phyloP scores from a whole-genome alignment of 2,329 filamentous ascomycete species.

The Cercospora citrullina region DNA sequence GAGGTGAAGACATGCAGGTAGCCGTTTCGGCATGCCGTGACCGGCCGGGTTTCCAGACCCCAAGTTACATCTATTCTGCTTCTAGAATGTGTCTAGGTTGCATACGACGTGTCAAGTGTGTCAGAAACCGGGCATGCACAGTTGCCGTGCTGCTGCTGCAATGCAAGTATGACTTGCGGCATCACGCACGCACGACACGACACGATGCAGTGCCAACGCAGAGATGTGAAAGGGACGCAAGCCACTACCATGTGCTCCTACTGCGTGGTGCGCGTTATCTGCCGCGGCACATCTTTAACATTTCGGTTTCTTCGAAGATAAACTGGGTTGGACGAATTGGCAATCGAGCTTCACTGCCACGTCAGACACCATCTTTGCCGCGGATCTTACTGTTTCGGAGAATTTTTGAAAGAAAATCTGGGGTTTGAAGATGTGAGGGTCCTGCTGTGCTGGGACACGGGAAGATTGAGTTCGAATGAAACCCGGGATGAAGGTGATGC shows the following conservation, averaged over 20 bases:
- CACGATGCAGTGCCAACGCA: neutral
- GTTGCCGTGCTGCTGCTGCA: neutral
- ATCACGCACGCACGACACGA: neutral
- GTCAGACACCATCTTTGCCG: conserved; percentile 1
- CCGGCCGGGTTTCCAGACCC: neutral
- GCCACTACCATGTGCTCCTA: neutral
- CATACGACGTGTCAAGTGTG: neutral
- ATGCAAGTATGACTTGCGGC: conserved; percentile 5
- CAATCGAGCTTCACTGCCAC: neutral
- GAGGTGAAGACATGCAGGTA: neutral
- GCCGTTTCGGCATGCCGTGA: neutral
- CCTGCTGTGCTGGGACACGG: neutral
- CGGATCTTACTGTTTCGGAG: neutral
- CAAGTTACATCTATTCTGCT: neutral
- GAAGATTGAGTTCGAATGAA: neutral
- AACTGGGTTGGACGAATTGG: neutral
- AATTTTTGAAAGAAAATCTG: neutral
- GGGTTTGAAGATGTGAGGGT: neutral
- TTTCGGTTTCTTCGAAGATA: neutral
- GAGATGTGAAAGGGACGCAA: neutral
- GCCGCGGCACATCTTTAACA: neutral
- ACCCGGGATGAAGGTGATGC: neutral
- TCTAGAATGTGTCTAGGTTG: neutral
- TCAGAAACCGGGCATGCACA: neutral
- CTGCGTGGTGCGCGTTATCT: neutral